These are phyloP conservation scores for Fusarium sp. DNA, from an alignment of 2,329 filamentous ascomycete genomes.

Conservation along the genomic window DNA sequence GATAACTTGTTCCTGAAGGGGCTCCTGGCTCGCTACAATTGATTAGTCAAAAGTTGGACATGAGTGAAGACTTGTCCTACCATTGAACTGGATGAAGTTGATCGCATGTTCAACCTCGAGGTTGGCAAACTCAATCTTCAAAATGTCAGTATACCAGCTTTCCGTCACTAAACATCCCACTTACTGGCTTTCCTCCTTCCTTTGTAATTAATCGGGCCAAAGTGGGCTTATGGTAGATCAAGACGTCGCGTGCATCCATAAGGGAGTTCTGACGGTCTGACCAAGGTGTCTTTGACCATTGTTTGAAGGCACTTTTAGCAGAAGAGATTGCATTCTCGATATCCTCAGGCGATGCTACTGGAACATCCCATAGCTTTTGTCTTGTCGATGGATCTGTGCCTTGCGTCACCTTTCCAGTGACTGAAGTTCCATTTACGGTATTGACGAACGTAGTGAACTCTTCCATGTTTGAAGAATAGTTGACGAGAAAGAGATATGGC, in stretches of 20 bases:
- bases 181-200: constrained; percentile 8
- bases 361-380: constrained; percentile 11
- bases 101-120: neutral
- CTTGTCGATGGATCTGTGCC: constrained; percentile 8
- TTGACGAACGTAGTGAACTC: neutral
- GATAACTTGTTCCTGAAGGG: neutral
- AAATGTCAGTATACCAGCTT: neutral
- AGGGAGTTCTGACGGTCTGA: neutral
- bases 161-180: rapidly evolving
- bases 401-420: neutral
- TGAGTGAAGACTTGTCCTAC: neutral
- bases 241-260: neutral
- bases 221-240: neutral
- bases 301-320: neutral
- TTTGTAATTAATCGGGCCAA: neutral
- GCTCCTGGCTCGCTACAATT: neutral
- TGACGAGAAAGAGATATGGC: neutral
- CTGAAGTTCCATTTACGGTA: neutral
- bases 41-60: neutral
- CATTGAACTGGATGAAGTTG: constrained; percentile 8
- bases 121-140: constrained; percentile 1
- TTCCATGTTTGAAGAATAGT: neutral
- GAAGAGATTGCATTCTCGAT: neutral
- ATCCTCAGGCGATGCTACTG: neutral
- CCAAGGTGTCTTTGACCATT: constrained; percentile 7